These are phyloP conservation scores for Chlamydomonas sphaeroides DNA, from an alignment of 139 green algal species.

Conservation along the genomic window DNA sequence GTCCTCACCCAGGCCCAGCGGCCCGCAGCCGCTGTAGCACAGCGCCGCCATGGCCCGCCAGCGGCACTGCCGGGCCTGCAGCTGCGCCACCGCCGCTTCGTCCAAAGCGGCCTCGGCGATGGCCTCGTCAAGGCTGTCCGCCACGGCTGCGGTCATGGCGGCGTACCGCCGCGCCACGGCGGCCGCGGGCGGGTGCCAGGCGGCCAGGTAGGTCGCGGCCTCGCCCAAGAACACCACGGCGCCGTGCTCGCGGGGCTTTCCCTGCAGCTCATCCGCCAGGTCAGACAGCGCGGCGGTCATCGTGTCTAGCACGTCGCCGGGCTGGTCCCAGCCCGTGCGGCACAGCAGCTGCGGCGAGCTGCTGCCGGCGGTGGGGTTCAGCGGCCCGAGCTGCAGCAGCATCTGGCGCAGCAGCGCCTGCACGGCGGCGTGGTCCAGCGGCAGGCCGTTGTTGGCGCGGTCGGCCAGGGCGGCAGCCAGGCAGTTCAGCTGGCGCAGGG, in stretches of 20 bases:
- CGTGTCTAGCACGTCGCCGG: constrained; percentile 20
- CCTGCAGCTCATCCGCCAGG: constrained; percentile 49
- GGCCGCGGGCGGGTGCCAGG: constrained; percentile 1
- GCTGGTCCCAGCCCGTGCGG: background rate
- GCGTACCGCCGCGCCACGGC: constrained; percentile 54
- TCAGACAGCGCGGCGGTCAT: constrained; percentile 36
- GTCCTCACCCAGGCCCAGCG: no score
- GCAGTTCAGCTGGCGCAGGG: constrained; percentile 39
- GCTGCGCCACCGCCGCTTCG: background rate
- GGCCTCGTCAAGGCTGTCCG: constrained; percentile 27
- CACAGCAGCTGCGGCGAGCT: background rate
- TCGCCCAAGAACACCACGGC: constrained; percentile 58
- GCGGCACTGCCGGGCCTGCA: constrained; percentile 46
- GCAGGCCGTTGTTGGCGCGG: constrained; percentile 37
- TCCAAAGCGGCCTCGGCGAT: constrained; percentile 2
- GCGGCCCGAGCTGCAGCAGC: constrained; percentile 46
- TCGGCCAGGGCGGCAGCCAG: constrained; percentile 43
- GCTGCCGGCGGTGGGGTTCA: background rate
- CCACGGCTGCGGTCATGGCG: constrained; percentile 39
- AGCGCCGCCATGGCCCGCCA: constrained; percentile 32
- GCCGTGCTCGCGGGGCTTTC: constrained; percentile 43
- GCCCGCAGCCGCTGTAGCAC: no score
- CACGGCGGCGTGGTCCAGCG: constrained; percentile 46
- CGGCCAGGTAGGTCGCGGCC: constrained; percentile 54
- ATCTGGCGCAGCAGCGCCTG: constrained; percentile 50